These are phyloP conservation scores for Marasmius fiardii DNA, from an alignment of 1,284 basidiomycete species.

Conservation along the genomic window DNA sequence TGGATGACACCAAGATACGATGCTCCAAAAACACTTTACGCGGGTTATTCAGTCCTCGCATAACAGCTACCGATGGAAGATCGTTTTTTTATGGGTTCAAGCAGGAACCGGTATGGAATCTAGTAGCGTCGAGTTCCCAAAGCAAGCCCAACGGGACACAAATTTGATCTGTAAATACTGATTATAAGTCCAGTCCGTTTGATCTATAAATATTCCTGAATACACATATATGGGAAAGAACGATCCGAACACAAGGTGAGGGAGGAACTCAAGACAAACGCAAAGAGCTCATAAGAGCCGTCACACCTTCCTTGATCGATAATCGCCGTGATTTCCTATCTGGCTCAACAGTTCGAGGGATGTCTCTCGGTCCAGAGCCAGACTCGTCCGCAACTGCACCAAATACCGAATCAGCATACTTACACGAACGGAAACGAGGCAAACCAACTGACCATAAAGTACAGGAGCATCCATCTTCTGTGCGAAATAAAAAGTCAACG, in stretches of 20 bases:
- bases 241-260: background rate
- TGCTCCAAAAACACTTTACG: too few relatives aligned
- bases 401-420: background rate
- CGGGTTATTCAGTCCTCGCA: too few relatives aligned
- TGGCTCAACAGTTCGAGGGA: conserved; percentile 4
- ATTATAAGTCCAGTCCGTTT: too few relatives aligned
- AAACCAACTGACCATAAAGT: conserved; percentile 20
- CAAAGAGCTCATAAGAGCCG: conserved; percentile 5
- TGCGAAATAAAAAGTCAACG: conserved; percentile 25
- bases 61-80: too few relatives aligned
- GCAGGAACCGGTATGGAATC: too few relatives aligned
- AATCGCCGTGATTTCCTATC: conserved; percentile 2
- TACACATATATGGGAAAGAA: background rate
- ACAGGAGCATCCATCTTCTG: conserved; percentile 21
- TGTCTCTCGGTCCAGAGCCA: conserved; percentile 2
- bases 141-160: too few relatives aligned
- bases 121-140: too few relatives aligned
- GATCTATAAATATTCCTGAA: too few relatives aligned
- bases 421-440: background rate
- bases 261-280: background rate
- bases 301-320: conserved; percentile 6
- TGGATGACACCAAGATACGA: too few relatives aligned
- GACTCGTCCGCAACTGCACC: conserved; percentile 4
- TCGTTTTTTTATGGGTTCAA: too few relatives aligned
- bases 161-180: too few relatives aligned